Evolutionary conservation across 441 rosid genomes (phyloP), one percentile per base, ranked within the genome.

Genomic region (Arabidopsis lyrata): DNA sequence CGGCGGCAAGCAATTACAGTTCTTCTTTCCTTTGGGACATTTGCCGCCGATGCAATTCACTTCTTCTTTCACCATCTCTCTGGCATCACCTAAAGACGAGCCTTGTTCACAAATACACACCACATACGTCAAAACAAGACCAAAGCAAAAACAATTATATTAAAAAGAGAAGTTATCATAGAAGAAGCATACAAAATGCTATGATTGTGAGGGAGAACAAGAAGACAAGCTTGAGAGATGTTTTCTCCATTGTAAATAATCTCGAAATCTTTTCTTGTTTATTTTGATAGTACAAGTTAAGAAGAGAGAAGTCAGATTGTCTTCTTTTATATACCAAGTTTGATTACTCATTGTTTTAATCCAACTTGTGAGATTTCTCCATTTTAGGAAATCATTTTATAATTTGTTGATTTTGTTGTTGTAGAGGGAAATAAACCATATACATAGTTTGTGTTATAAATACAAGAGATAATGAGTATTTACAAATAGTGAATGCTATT

Each of bases 161-260:
- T 60, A 16, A 11, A 49, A 14, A 14, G 32, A 70, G 29, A 27
- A 39, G 9, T 54, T 35, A 38, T 53, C 56, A 63, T 42, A 20
- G 27, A 62, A 69, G 62, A 50, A 71, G 22, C 9, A 8, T 63
- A 77, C 80, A 47, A 20, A 65, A 52, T 57, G 38, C 24, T 48
- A 70, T 56, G 54, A 76, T 5, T 48, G 55, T 1, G 49, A 75
- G 39, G 66, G 47, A 45, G 60, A 63, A 47, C 61, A 69, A 10
- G 45, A 76, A 69, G 8, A 63, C 22, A 36, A 69, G 66, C 53
- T 63, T 69, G 16, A 69, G 10, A 47, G 75, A 63, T 0, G 42
- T 47, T 48, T 76, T 70, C 70, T 76, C 75, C 79, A 63, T 76
- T 69, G 65, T 54, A 16, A 9, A 48, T 67, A 50, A 50, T 6